A percentile compares a stretch with the other conserved stretches of the same genome.
phyloP scores from a whole-genome alignment of 2,329 filamentous ascomycete species.

The Colletotrichum plurivorum region DNA sequence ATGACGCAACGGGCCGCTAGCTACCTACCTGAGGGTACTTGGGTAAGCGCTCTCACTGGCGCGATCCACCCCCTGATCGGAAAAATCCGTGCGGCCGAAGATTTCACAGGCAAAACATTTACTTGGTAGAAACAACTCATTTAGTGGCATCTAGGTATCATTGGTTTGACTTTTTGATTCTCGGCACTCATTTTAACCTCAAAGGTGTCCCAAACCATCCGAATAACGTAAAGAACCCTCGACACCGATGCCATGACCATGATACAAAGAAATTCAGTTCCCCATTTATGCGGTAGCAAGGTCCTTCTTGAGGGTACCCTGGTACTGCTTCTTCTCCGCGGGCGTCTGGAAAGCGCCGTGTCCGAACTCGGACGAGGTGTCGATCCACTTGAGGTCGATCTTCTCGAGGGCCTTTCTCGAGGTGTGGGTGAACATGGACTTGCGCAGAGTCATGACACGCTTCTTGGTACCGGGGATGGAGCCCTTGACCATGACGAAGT shows the following conservation, averaged over 20 bases:
- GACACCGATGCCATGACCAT: constrained; percentile 69
- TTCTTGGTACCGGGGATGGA: constrained; percentile 99
- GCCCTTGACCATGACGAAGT: constrained; percentile 98
- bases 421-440: constrained; percentile 98
- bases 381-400: constrained; percentile 99
- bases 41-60: constrained; percentile 3
- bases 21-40: background rate
- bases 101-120: background rate
- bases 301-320: constrained; percentile 99
- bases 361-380: constrained; percentile 99
- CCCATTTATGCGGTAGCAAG: constrained; percentile 63
- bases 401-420: constrained; percentile 97
- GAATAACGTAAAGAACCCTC: constrained; percentile 56
- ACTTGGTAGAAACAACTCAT: background rate
- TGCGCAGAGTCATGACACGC: constrained; percentile 98
- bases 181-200: constrained; percentile 42
- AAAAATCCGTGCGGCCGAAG: background rate
- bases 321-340: constrained; percentile 96
- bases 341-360: constrained; percentile 99
- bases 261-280: constrained; percentile 58
- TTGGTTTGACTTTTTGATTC: constrained; percentile 43
- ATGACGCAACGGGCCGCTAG: constrained; percentile 39
- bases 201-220: constrained; percentile 41
- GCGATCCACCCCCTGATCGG: too few species aligned
- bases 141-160: constrained; percentile 40